Percentiles rank a stretch among this genome's conserved stretches.
These are phyloP conservation scores for Crithidia bombi DNA, from an alignment of 208 protist species.

Conservation along the genomic window DNA sequence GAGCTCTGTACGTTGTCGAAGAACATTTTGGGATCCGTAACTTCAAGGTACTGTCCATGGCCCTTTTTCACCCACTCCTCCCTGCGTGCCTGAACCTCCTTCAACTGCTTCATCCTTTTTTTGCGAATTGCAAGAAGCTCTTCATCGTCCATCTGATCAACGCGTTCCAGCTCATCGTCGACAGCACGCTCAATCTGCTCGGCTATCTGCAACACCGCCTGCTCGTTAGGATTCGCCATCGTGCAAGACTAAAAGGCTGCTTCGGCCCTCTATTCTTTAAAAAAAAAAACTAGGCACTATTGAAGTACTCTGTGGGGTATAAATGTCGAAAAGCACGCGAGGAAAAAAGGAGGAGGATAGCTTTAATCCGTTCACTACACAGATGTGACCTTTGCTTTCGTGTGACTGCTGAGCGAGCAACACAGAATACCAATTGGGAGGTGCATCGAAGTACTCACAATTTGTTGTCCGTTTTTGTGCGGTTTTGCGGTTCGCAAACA, in stretches of 20 bases:
- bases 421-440: no score
- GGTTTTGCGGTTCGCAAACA: background rate
- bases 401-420: no score
- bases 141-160: constrained; percentile 93
- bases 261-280: background rate
- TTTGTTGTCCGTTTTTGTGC: background rate
- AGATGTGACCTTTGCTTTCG: no score
- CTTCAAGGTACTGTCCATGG: constrained; percentile 83
- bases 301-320: background rate
- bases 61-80: constrained; percentile 85
- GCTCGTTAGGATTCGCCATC: constrained; percentile 47
- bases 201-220: constrained; percentile 78
- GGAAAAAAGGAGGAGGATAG: constrained; percentile 5
- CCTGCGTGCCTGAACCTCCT: constrained; percentile 73
- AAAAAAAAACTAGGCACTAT: background rate
- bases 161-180: constrained; percentile 80
- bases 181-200: constrained; percentile 85
- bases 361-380: no score
- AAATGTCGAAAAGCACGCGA: background rate
- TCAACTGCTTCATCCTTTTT: constrained; percentile 73
- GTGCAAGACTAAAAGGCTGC: background rate
- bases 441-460: no score
- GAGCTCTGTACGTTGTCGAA: constrained; percentile 78
- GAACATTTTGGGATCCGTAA: constrained; percentile 82
- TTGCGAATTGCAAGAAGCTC: constrained; percentile 78